These are phyloP conservation scores for Lasiosphaeria ovina DNA, from an alignment of 495 filamentous ascomycete genomes.

Conservation along the genomic window DNA sequence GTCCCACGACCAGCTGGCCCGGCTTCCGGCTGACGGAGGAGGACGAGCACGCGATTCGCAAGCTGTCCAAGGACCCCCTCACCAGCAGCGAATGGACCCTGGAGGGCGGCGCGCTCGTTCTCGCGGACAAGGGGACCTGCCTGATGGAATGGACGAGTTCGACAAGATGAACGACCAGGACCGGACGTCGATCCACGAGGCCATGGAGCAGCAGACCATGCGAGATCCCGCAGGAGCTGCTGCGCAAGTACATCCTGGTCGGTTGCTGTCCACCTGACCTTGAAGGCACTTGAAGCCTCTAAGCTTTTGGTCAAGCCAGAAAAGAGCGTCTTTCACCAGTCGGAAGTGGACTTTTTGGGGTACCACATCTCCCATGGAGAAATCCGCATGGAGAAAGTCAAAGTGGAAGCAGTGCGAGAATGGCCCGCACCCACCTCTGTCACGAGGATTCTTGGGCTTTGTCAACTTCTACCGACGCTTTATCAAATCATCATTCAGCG, in stretches of 20 bases:
- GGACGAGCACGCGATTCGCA: slow-evolving; percentile 89
- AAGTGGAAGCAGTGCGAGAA: no score
- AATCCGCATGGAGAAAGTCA: no score
- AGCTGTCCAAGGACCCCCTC: slow-evolving; percentile 79
- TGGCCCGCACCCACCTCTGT: no score
- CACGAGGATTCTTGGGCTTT: no score
- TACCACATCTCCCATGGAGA: no score
- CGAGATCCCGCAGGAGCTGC: slow-evolving; percentile 85
- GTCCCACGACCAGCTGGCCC: slow-evolving; percentile 93
- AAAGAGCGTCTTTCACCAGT: no score
- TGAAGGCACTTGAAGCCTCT: no score
- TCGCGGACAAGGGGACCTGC: slow-evolving; percentile 93
- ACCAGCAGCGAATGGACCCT: slow-evolving; percentile 98
- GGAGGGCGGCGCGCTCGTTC: slow-evolving; percentile 91
- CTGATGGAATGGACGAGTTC: slow-evolving; percentile 99
- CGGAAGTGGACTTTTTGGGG: no score
- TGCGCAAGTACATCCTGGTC: slow-evolving; percentile 98
- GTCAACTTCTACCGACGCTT: no score
- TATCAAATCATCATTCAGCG: no score
- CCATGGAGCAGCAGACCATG: slow-evolving; percentile 99
- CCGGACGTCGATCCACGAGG: slow-evolving; percentile 96
- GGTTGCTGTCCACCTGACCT: no score
- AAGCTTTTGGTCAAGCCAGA: no score
- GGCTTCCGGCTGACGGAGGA: slow-evolving; percentile 95
- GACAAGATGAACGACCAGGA: slow-evolving; percentile 99